Conservation (phyloP, 352 stramenopile genomes). For the Pilasporangium apinafurcum region DNA sequence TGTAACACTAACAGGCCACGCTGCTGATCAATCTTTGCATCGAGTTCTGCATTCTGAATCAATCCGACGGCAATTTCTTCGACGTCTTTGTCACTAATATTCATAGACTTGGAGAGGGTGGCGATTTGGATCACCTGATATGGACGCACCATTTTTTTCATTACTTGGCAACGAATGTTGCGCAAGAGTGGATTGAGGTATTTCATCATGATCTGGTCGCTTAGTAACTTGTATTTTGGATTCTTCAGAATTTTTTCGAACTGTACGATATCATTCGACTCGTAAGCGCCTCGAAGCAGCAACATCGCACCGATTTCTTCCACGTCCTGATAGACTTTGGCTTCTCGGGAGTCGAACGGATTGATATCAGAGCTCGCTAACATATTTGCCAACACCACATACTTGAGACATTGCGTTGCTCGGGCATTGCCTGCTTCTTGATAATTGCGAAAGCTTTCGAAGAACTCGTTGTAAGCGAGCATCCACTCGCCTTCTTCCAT, state of each 20-base stretch:
- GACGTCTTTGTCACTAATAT: slow-evolving; percentile 82
- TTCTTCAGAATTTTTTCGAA: slow-evolving; percentile 92
- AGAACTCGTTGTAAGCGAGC: slow-evolving; percentile 92
- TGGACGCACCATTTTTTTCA: slow-evolving; percentile 87
- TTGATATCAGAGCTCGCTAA: slow-evolving; percentile 90
- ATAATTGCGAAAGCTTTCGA: slow-evolving; percentile 91
- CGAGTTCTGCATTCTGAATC: slow-evolving; percentile 89
- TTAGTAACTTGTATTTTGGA: slow-evolving; percentile 88
- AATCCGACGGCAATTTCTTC: slow-evolving; percentile 88
- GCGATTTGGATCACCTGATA: slow-evolving; percentile 89
- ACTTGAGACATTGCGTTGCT: slow-evolving; percentile 89
- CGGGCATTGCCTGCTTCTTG: slow-evolving; percentile 87
- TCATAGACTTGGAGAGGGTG: slow-evolving; percentile 86
- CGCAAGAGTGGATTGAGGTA: slow-evolving; percentile 88
- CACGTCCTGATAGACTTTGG: slow-evolving; percentile 88
- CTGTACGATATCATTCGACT: slow-evolving; percentile 87
- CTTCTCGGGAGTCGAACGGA: slow-evolving; percentile 90
- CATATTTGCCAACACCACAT: slow-evolving; percentile 92
- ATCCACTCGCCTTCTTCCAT: slow-evolving; percentile 86
- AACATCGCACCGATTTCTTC: slow-evolving; percentile 78
- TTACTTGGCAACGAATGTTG: slow-evolving; percentile 92
- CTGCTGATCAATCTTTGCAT: slow-evolving; percentile 89
- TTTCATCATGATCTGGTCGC: slow-evolving; percentile 91
- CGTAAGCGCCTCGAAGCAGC: slow-evolving; percentile 61
- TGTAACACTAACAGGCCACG: slow-evolving; percentile 46